Base-by-base conservation (phyloP, 495 filamentous ascomycete genomes). In the Cryomyces antarcticus region DNA sequence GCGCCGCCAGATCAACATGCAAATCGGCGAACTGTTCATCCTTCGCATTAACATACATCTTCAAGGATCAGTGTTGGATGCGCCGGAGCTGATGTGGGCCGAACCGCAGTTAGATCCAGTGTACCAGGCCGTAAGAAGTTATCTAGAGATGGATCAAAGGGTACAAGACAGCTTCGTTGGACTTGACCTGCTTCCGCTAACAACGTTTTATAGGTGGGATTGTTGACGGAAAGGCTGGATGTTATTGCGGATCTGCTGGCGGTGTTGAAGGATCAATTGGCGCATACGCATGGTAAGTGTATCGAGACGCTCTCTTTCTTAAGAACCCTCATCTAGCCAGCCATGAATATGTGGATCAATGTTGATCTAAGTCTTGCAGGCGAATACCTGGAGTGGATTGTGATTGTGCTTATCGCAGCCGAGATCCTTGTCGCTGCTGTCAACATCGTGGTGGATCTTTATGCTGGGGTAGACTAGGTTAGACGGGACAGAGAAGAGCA, bases 21-120 rank as follows among this genome's bases (percentile, higher is more conserved):
- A 95, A 56, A 93, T 97, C 44, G 89, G 89, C 57, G 82, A 97
- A 60, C 73, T 97, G 9, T 97, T 97, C 60, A 96, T 97, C 52
- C 62, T 97, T 7, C 72, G 88, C 28, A 96, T 97, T 64, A 93
- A 88, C 54, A 93, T 97, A 53, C 93, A 97, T 63, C 69, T 97
- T 9, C 93, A 97, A 59, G 92, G 92, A 33, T 86, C 78, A 28
- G 86, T 97, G 7, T 77, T 97, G n/a, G 89, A 97, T 50, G 88
- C 85, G 6, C 89, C 89, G 1, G 89, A 97, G 58, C 69, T 97
- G 17, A 95, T 97, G 72, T 97, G 89, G 89, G 82, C 85, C 35
- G 89, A 97, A 60, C 89, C 89, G 10, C 85, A 93, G 56, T 68
- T 97, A 12, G 89, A 96, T 50, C 89, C 89, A 30, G 74, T 96